Evolutionary conservation across 768 basidiomycete species (phyloP).

Genomic region (Lactarius trivialis): DNA sequence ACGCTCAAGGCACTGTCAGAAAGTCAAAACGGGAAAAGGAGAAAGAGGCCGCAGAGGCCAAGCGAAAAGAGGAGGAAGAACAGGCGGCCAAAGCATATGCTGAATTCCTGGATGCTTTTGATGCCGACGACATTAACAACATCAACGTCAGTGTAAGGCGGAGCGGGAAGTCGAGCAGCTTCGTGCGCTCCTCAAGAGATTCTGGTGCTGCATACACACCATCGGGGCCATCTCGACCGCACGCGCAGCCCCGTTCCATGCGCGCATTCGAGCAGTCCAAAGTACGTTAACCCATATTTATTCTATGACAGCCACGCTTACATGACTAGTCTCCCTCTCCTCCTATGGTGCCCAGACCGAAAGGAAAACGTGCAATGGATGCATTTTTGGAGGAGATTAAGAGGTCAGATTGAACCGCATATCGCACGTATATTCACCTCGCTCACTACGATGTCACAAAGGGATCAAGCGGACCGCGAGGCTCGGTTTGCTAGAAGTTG

Average conservation of each 20-base stretch:
- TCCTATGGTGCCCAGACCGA: slow-evolving; percentile 55
- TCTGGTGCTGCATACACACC: slow-evolving; percentile 44
- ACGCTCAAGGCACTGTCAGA: slow-evolving; percentile 74
- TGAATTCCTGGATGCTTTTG: slow-evolving; percentile 81
- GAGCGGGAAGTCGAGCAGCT: slow-evolving; percentile 42
- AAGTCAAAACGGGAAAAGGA: slow-evolving; percentile 93
- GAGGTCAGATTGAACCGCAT: slow-evolving; percentile 41
- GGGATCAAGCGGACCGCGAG: slow-evolving; percentile 91
- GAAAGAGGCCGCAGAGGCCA: slow-evolving; percentile 86
- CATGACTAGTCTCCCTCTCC: slow-evolving; percentile 52
- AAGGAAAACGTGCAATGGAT: slow-evolving; percentile 96
- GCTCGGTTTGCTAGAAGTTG: slow-evolving; percentile 70
- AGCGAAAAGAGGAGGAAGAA: slow-evolving; percentile 77
- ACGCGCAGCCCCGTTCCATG: slow-evolving; percentile 29
- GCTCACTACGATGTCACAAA: slow-evolving; percentile 28
- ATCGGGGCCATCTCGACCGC: slow-evolving; percentile 26
- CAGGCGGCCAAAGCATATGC: slow-evolving; percentile 72
- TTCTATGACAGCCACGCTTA: slow-evolving; percentile 3
- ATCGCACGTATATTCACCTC: not conserved
- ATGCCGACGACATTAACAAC: slow-evolving; percentile 53
- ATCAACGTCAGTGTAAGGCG: slow-evolving; percentile 41
- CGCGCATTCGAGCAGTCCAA: slow-evolving; percentile 31
- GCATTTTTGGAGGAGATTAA: slow-evolving; percentile 95
- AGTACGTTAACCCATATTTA: slow-evolving; percentile 23
- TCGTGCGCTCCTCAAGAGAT: slow-evolving; percentile 51